Percentiles rank a stretch among this genome's conserved stretches.
These are phyloP conservation scores for Grosmannia clavigera DNA, from an alignment of 2,329 filamentous ascomycete species.

Conservation along the genomic window DNA sequence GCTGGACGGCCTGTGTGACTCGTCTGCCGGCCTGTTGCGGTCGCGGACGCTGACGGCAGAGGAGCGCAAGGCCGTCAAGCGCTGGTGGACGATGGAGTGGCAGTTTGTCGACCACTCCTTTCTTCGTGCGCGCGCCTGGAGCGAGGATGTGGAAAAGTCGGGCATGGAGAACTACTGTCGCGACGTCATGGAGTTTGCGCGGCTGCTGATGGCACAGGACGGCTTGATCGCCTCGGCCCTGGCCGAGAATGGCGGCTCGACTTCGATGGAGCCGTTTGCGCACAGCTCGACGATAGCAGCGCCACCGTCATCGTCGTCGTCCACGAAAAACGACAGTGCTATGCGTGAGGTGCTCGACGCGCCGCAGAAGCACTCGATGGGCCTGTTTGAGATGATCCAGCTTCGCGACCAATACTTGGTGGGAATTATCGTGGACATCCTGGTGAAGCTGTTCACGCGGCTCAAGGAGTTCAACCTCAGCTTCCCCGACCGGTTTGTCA, in stretches of 20 bases:
- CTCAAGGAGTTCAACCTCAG: constrained; percentile 67
- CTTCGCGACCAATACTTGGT: constrained; percentile 81
- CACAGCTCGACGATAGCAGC: neutral
- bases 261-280: neutral
- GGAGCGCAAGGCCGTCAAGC: constrained; percentile 54
- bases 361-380: constrained; percentile 50
- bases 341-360: constrained; percentile 45
- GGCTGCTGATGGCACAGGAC: constrained; percentile 74
- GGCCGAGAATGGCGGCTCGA: constrained; percentile 10
- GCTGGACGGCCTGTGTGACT: constrained; percentile 42
- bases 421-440: constrained; percentile 65
- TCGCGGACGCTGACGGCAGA: constrained; percentile 42
- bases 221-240: constrained; percentile 67
- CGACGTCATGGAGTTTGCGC: constrained; percentile 88
- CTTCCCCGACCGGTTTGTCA: constrained; percentile 38
- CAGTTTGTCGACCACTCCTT: constrained; percentile 69
- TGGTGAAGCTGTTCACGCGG: constrained; percentile 72
- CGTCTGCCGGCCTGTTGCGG: constrained; percentile 41
- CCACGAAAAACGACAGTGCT: constrained; percentile 12
- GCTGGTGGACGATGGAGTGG: constrained; percentile 83
- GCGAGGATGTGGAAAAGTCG: constrained; percentile 52
- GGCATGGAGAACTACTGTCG: constrained; percentile 88
- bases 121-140: constrained; percentile 73
- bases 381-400: constrained; percentile 78
- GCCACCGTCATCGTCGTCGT: neutral